These are phyloP conservation scores for Lentinula lateritia DNA, from an alignment of 768 basidiomycete species.

Conservation along the genomic window DNA sequence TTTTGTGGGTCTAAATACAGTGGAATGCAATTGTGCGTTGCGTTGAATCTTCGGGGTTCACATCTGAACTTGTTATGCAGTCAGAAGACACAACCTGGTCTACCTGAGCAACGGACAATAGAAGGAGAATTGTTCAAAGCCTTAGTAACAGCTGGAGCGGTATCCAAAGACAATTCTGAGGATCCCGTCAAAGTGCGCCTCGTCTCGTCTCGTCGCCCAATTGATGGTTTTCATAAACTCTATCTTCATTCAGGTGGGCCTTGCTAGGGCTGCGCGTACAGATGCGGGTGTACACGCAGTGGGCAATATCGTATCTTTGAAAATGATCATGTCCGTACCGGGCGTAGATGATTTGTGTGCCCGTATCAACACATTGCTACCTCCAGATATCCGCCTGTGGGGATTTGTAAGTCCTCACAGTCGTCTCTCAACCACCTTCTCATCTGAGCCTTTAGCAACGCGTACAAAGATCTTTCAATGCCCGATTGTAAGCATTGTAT, in stretches of 20 bases:
- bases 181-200: constrained; percentile 77
- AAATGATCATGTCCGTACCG: constrained; percentile 78
- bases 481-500: constrained; percentile 48
- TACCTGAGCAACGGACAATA: constrained; percentile 74
- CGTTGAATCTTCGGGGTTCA: not conserved
- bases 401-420: constrained; percentile 52
- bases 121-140: constrained; percentile 88
- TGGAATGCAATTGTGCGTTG: constrained; percentile 93
- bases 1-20: constrained; percentile 90
- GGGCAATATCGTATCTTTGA: constrained; percentile 88
- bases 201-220: not conserved
- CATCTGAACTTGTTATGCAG: constrained; percentile 2
- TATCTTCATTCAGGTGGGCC: constrained; percentile 50
- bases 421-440: not conserved
- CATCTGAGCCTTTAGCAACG: not conserved
- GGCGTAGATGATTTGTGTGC: constrained; percentile 64
- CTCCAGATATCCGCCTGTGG: constrained; percentile 92
- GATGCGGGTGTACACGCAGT: constrained; percentile 98
- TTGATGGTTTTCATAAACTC: not conserved
- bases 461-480: constrained; percentile 79
- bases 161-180: constrained; percentile 91
- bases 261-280: constrained; percentile 88
- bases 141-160: constrained; percentile 82
- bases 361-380: constrained; percentile 82
- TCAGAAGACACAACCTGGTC: constrained; percentile 35